Conservation (phyloP, 139 green algal genomes). For the Haematococcus sp. region DNA sequence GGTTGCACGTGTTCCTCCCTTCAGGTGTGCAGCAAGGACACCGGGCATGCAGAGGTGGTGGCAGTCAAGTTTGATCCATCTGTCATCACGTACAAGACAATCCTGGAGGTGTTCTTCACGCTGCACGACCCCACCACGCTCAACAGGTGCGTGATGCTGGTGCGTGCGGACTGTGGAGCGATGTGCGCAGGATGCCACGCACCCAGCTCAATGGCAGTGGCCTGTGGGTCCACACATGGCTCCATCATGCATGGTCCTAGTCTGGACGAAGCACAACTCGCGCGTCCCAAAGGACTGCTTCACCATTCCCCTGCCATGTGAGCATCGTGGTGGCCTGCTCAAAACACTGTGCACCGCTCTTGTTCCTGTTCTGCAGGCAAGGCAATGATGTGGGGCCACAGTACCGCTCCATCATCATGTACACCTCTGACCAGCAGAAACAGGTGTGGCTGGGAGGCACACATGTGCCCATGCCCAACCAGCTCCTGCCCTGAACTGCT, state of each 20-base stretch:
- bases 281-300: too few species aligned
- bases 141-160: slow-evolving; percentile 54
- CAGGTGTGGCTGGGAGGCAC: too few species aligned
- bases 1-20: too few species aligned
- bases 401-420: slow-evolving; percentile 80
- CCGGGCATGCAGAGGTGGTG: slow-evolving; percentile 65
- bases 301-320: too few species aligned
- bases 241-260: not conserved
- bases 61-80: slow-evolving; percentile 50
- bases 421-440: slow-evolving; percentile 64
- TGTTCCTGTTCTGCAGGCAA: too few species aligned
- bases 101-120: slow-evolving; percentile 52
- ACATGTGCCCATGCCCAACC: too few species aligned
- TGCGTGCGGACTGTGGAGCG: too few species aligned
- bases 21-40: slow-evolving; percentile 53
- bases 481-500: too few species aligned
- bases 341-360: too few species aligned
- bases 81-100: slow-evolving; percentile 33
- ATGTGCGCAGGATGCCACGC: not conserved
- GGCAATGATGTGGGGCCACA: slow-evolving; percentile 72
- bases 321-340: too few species aligned
- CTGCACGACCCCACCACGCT: slow-evolving; percentile 58
- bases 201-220: not conserved
- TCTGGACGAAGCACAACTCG: not conserved
- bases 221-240: not conserved